Percentiles rank a stretch among this genome's conserved stretches.
phyloP scores from a whole-genome alignment of 441 rosid genomes.

The Mallotus repandus region DNA sequence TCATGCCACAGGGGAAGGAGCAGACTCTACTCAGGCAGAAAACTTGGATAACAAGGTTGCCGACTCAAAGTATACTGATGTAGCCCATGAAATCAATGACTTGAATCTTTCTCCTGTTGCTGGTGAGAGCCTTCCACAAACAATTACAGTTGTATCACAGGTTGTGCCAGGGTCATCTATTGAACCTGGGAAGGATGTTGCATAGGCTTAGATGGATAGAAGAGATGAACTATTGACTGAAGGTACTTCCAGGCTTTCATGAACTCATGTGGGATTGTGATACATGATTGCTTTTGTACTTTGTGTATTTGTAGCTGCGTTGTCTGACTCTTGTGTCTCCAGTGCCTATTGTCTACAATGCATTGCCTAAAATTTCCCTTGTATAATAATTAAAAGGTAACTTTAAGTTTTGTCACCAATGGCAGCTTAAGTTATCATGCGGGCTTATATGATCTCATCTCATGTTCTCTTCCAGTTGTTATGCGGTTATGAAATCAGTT shows the following conservation, averaged over 20 bases:
- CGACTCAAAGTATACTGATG: conserved; percentile 13
- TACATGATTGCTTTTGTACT: neutral
- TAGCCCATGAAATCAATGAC: conserved; percentile 12
- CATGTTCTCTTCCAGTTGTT: neutral
- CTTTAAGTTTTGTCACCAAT: neutral
- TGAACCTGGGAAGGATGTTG: conserved; percentile 2
- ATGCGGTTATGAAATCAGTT: no score
- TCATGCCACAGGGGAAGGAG: neutral
- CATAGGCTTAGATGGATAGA: conserved; percentile 6
- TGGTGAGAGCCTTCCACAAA: conserved; percentile 17
- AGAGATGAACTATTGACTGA: conserved; percentile 3
- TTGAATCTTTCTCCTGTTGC: conserved; percentile 15
- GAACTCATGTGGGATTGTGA: neutral
- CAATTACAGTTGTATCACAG: conserved; percentile 9
- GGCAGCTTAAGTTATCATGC: neutral
- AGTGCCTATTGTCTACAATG: neutral
- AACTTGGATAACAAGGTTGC: conserved; percentile 9
- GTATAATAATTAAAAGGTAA: neutral
- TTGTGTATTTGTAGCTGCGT: neutral
- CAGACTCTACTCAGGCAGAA: conserved; percentile 2
- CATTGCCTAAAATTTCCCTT: neutral
- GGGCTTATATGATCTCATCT: neutral
- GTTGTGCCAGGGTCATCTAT: conserved; percentile 1
- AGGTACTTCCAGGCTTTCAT: neutral
- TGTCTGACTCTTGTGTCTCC: neutral